Conservation (phyloP, 139 green algal species). For the Dunaliella primolecta region DNA sequence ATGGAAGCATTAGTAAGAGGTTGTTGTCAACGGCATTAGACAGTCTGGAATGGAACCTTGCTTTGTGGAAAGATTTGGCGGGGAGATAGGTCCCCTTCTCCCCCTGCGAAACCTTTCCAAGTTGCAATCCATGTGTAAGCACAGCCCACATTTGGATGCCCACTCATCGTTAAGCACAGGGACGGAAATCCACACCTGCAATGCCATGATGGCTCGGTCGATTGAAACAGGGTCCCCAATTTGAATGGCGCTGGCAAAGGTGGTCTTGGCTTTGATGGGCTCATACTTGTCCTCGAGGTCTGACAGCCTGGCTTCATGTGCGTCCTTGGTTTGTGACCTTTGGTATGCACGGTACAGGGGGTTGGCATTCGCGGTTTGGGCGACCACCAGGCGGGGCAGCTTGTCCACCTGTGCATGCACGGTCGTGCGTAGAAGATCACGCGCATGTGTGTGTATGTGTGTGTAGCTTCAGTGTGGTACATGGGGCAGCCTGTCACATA, state of each 20-base stretch:
- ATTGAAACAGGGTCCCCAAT: constrained; percentile 99
- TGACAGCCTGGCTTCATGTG: background rate
- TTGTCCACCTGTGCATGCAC: constrained; percentile 51
- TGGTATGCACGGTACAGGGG: constrained; percentile 94
- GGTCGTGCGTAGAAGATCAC: background rate
- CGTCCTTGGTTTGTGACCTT: constrained; percentile 30
- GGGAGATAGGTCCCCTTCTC: no score
- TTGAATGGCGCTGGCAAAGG: constrained; percentile 95
- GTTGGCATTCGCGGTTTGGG: constrained; percentile 93
- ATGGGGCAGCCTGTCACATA: no score
- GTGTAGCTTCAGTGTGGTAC: no score
- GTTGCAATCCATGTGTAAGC: no score
- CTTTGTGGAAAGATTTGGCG: no score
- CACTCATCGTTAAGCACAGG: no score
- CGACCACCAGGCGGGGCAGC: constrained; percentile 89
- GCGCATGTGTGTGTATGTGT: background rate
- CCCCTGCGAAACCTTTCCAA: no score
- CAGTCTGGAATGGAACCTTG: no score
- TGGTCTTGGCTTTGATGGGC: constrained; percentile 90
- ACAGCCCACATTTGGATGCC: no score
- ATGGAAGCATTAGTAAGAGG: no score
- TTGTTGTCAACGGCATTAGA: no score
- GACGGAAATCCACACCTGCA: constrained; percentile 60
- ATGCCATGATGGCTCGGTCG: constrained; percentile 94
- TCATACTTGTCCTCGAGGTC: constrained; percentile 72